Conservation (phyloP, 2,329 filamentous ascomycete genomes). For the Colletotrichum nymphaeae region DNA sequence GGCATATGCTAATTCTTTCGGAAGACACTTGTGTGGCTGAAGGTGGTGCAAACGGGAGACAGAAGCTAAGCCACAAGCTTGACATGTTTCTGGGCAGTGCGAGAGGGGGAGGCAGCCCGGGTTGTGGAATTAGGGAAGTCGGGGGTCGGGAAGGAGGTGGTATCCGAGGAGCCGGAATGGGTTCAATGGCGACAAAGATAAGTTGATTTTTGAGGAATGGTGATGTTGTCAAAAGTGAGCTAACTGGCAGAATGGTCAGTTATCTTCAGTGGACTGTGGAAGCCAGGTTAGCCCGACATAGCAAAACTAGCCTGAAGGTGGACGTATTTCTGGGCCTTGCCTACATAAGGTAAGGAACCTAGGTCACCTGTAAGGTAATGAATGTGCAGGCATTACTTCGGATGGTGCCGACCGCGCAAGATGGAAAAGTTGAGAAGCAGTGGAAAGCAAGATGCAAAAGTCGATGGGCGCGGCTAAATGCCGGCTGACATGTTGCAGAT, state of each 20-base stretch:
- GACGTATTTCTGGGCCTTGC: no score
- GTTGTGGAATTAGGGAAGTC: neutral
- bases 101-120: neutral
- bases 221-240: neutral
- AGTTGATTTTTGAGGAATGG: neutral
- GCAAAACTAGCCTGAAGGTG: neutral
- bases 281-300: neutral
- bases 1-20: neutral
- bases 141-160: neutral
- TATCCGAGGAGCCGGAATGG: neutral
- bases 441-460: neutral
- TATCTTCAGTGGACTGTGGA: neutral
- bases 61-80: neutral
- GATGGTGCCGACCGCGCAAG: slow-evolving; percentile 11
- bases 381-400: slow-evolving; percentile 1
- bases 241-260: neutral
- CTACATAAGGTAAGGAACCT: neutral
- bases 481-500: neutral
- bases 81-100: neutral
- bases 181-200: neutral
- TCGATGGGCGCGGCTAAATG: slow-evolving; percentile 1
- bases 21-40: neutral
- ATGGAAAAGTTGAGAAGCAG: slow-evolving; percentile 11
- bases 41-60: neutral
- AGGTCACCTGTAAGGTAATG: no score